Evolutionary conservation across 352 stramenopile genomes (phyloP).

Genomic region (Pythium phragmitis): DNA sequence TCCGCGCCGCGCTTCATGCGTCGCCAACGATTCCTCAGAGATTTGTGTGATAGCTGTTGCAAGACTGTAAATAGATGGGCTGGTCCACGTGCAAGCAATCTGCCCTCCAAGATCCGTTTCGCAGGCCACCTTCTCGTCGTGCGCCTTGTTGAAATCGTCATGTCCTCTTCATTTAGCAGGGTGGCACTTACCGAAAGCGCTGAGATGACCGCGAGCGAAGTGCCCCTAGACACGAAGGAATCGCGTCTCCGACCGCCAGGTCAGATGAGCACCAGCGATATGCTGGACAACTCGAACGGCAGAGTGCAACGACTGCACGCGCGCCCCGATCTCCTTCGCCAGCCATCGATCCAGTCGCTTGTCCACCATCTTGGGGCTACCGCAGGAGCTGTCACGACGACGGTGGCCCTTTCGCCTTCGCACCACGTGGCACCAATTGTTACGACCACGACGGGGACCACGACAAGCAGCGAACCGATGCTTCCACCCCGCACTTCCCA

Average conservation of each 20-base stretch:
- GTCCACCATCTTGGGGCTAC: constrained; percentile 1
- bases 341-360: constrained; percentile 21
- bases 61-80: constrained; percentile 1
- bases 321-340: constrained; percentile 1
- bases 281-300: constrained; percentile 6
- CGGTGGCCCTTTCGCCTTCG: background rate
- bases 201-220: too few species aligned
- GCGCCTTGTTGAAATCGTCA: background rate
- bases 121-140: background rate
- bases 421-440: constrained; percentile 7
- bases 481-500: background rate
- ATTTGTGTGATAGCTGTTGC: background rate
- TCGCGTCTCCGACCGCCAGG: constrained; percentile 17
- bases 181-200: too few species aligned
- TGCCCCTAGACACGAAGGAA: constrained; percentile 3
- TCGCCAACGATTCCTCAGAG: background rate
- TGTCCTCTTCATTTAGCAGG: background rate
- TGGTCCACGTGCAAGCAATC: too few species aligned
- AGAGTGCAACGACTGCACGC: background rate
- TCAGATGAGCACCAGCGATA: constrained; percentile 21
- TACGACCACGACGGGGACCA: background rate
- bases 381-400: background rate
- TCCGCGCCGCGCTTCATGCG: background rate
- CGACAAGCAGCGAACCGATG: background rate
- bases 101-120: background rate